Base-by-base conservation (phyloP, 2,329 filamentous ascomycete genomes). In the Pyricularia grisea region DNA sequence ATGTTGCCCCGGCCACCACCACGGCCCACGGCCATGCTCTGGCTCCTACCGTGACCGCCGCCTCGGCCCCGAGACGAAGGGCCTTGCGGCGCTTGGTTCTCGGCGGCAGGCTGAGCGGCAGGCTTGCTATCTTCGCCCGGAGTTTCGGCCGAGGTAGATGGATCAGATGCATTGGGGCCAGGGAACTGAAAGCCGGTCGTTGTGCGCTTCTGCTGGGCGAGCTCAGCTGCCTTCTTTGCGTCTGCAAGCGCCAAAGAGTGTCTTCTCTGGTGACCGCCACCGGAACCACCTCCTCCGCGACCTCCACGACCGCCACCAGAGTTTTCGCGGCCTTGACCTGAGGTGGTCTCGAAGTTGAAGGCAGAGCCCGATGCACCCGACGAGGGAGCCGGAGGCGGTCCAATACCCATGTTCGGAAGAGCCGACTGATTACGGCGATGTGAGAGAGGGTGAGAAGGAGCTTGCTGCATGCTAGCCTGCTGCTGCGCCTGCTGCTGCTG, bases 371-470 rank as follows among this genome's bases (percentile, higher is more conserved):
- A 92, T 68, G 94, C 89, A 72, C 94, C 93, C 28, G 95, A 96
- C 23, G 95, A 97, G 71, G 95, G 95, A 69, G 95, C 94, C 23
- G 93, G 93, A 70, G 94, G 91, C 36, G 89, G 92, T 28, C 92
- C 93, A 88, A 97, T 92, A 71, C 90, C 88, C 86, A 97, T 93
- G 75, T 93, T 95, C 67, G 95, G 94, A 73, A 98, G 86, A 77
- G 94, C 94, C 78, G 95, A 98, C 82, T 97, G 94, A 84, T 98
- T 98, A 83, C 95, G 93, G 80, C 95, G 93, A 86, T 99, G 95
- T 79, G 93, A 90, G 74, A 90, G 84, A 72, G 92, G 90, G 78
- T 95, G 93, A 71, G 87, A 89, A 63, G 92, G 90, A 72, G 91
- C 84, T 74, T 89, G 91, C 87, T 89, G 91, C 87, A 94, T 88